Evolutionary conservation across 345 rosid genomes (phyloP).

Genomic region (Diplotaxis tenuifolia): DNA sequence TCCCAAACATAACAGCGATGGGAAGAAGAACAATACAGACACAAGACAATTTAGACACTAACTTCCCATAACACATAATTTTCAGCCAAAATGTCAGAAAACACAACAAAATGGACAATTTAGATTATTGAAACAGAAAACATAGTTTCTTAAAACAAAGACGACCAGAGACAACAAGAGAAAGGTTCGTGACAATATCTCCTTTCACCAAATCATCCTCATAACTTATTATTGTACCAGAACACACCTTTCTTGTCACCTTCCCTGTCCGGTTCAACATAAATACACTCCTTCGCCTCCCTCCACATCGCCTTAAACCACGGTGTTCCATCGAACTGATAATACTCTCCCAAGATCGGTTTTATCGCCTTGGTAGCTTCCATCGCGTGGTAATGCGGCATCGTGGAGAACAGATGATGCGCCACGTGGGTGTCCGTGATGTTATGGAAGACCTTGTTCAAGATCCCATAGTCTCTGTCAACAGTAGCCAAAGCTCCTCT

Average conservation of each 20-base stretch:
- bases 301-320: constrained; percentile 70
- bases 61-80: constrained; percentile 13
- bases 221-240: constrained; percentile 75
- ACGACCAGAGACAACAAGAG: constrained; percentile 10
- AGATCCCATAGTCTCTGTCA: constrained; percentile 79
- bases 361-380: constrained; percentile 89
- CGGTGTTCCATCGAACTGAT: constrained; percentile 75
- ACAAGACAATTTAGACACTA: constrained; percentile 12
- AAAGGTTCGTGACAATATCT: constrained; percentile 2
- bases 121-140: constrained; percentile 23
- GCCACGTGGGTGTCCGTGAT: constrained; percentile 89
- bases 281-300: constrained; percentile 87
- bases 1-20: constrained; percentile 24
- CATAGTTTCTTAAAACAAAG: constrained; percentile 24
- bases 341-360: constrained; percentile 76
- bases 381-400: constrained; percentile 91
- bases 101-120: constrained; percentile 19
- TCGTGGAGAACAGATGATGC: constrained; percentile 80
- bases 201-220: constrained; percentile 22
- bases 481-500: constrained; percentile 82
- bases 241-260: constrained; percentile 62
- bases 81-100: constrained; percentile 24
- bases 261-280: constrained; percentile 69
- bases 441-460: constrained; percentile 83
- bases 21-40: constrained; percentile 29